Conservation (phyloP, 768 basidiomycete species). For the Lactarius trivialis region DNA sequence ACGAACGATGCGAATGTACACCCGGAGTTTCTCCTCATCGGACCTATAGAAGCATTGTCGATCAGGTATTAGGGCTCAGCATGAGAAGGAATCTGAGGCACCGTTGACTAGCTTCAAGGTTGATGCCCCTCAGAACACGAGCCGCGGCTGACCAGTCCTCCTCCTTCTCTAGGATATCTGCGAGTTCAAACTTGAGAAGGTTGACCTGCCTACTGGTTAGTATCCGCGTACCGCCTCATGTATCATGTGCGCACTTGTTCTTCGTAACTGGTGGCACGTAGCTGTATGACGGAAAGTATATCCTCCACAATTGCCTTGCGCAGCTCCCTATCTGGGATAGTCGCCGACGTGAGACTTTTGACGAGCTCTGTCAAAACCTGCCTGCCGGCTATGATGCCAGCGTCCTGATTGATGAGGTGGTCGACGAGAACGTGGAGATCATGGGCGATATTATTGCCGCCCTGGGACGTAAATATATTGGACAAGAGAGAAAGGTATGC, state of each 20-base stretch:
- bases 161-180: constrained; percentile 79
- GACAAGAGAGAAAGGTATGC: constrained; percentile 66
- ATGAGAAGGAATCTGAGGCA: constrained; percentile 30
- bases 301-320: constrained; percentile 72
- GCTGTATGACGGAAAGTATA: constrained; percentile 62
- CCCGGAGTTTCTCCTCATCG: constrained; percentile 80
- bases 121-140: constrained; percentile 85
- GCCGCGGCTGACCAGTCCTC: constrained; percentile 96
- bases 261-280: constrained; percentile 85
- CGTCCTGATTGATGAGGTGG: constrained; percentile 76
- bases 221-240: not conserved
- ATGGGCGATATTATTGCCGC: constrained; percentile 37
- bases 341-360: constrained; percentile 52
- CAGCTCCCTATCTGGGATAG: constrained; percentile 46
- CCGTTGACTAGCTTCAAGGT: constrained; percentile 86
- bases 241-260: constrained; percentile 64
- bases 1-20: constrained; percentile 92
- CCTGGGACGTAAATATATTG: constrained; percentile 50
- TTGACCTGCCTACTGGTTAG: constrained; percentile 52
- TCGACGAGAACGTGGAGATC: constrained; percentile 72
- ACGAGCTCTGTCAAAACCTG: constrained; percentile 85
- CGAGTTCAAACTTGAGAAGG: constrained; percentile 78
- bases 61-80: not conserved
- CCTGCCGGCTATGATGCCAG: constrained; percentile 80
- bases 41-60: constrained; percentile 19